These are phyloP conservation scores for Gracilaria caudata DNA, from an alignment of 23 red algal species.

Conservation along the genomic window DNA sequence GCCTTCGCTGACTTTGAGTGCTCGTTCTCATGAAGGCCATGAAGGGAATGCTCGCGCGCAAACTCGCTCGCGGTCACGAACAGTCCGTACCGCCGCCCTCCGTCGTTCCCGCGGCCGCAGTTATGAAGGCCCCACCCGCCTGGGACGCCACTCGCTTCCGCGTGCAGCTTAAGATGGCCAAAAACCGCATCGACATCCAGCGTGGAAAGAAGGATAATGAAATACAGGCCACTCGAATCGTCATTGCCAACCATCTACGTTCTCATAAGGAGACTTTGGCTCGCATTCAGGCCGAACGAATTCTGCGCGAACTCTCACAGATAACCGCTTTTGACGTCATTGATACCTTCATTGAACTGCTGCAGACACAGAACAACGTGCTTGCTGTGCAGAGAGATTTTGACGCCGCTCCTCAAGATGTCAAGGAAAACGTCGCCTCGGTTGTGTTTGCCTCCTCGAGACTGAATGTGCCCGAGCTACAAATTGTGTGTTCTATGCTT, in stretches of 20 bases:
- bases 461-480: constrained; percentile 53
- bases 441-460: constrained; percentile 61
- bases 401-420: constrained; percentile 27
- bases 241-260: constrained; percentile 33
- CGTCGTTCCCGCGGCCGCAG: constrained; percentile 6
- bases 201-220: constrained; percentile 65
- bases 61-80: background rate
- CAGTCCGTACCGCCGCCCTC: constrained; percentile 5
- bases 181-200: constrained; percentile 58
- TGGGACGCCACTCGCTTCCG: constrained; percentile 56
- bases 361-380: constrained; percentile 31
- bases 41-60: constrained; percentile 29
- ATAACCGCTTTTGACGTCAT: constrained; percentile 61
- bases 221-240: constrained; percentile 24
- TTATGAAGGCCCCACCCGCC: background rate
- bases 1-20: background rate
- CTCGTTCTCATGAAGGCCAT: constrained; percentile 28
- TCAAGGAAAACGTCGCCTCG: constrained; percentile 56
- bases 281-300: constrained; percentile 54
- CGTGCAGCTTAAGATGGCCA: constrained; percentile 61
- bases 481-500: constrained; percentile 36
- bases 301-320: constrained; percentile 39
- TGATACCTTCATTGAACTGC: constrained; percentile 48
- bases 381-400: constrained; percentile 42
- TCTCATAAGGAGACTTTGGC: constrained; percentile 57